These are phyloP conservation scores for Lycium barbarum DNA, from an alignment of 257 asterid species.

Conservation along the genomic window DNA sequence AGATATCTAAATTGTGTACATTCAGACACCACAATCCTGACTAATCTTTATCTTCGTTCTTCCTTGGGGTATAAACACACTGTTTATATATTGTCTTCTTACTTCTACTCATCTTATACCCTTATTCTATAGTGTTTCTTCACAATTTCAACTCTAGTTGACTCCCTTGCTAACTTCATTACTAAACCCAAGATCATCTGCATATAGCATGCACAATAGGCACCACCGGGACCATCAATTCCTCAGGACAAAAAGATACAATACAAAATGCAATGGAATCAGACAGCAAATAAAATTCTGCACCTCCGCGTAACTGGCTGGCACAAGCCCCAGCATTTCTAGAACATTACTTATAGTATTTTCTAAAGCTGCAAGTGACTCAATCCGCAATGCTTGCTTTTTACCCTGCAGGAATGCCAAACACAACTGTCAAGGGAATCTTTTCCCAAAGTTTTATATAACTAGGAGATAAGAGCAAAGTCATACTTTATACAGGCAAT, in stretches of 20 bases:
- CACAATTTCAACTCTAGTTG: background rate
- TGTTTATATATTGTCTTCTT: background rate
- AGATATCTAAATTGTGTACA: background rate
- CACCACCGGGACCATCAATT: slow-evolving; percentile 9
- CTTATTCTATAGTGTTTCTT: slow-evolving; percentile 8
- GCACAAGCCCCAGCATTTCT: slow-evolving; percentile 73
- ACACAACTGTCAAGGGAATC: background rate
- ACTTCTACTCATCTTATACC: background rate
- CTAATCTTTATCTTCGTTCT: background rate
- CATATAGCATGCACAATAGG: background rate
- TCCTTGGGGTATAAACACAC: background rate
- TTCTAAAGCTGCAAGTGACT: slow-evolving; percentile 80
- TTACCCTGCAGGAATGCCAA: slow-evolving; percentile 68
- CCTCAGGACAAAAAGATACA: background rate
- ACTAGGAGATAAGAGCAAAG: background rate
- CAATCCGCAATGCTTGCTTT: slow-evolving; percentile 74
- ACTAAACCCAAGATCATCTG: background rate
- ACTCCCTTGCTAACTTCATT: background rate
- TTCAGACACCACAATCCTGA: background rate
- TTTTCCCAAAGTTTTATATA: slow-evolving; percentile 10
- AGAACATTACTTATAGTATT: slow-evolving; percentile 60
- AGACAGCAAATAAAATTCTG: slow-evolving; percentile 11
- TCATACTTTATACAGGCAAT: background rate
- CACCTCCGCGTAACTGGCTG: slow-evolving; percentile 78
- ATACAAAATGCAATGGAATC: background rate